Base-by-base conservation (phyloP, 352 stramenopile genomes). In the Thalassiosira mediterranea region DNA sequence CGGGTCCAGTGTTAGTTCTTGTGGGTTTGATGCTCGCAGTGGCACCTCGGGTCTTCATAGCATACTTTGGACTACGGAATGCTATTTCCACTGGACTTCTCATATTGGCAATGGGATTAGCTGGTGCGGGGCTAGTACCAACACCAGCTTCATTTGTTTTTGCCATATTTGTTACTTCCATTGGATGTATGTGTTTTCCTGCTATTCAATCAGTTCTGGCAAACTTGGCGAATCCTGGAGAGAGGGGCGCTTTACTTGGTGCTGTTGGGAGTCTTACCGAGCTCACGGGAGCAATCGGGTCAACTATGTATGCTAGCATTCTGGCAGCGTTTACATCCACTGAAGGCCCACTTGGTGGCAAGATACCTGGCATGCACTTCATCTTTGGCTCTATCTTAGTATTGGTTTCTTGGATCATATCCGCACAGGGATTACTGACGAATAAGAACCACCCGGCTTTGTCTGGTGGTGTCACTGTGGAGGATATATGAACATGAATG, bases 201-300 rank as follows among this genome's bases (percentile, higher is more conserved):
- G 72, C 72, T 23, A 25, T 81, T 28, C 52, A 70, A 29, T 10
- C 52, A 26, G 28, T 77, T 8, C 34, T 81, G 13, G 72, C 72
- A 26, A 65, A 60, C 25, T 21, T 64, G 10, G 72, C 72, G 15
- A 46, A 51, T 10, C 34, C 32, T 23, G 46, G 25, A 48, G 37
- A 71, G 46, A 58, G 65, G 46, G 72, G 72, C 19, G 72, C 72
- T 7, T 21, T 71, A 25, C 58, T 81, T 32, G 72, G 72, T 54
- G 72, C 47, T 23, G 57, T 81, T 32, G 64, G 70, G 49, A 76
- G 60, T 48, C 17, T 76, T 13, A 68, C 57, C 51, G 72, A 81
- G 38, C 53, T 81, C 4, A 70, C 44, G 19, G 64, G 56, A 19
- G 72, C 72, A 5, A 65, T 70, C 17, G 72, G 52, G 7, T 81